A percentile compares a stretch with the other conserved stretches of the same genome.
These are phyloP conservation scores for Citropsis articulata DNA, from an alignment of 345 rosid genomes.

Conservation along the genomic window DNA sequence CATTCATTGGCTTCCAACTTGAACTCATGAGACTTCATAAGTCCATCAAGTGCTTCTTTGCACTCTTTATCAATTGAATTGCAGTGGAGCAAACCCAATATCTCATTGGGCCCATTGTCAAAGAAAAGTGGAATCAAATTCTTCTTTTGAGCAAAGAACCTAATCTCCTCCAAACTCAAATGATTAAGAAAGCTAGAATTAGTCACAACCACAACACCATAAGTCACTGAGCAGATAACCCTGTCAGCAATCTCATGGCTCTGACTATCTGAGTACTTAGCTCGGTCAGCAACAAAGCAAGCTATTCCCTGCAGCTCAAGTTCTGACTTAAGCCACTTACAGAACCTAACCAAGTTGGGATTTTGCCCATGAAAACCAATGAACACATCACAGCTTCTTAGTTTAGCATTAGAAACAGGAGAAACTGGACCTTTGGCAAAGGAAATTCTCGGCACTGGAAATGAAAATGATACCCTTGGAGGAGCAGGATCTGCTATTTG, in stretches of 20 bases:
- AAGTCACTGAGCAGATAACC: slow-evolving; percentile 78
- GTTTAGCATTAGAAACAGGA: slow-evolving; percentile 69
- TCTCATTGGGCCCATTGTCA: slow-evolving; percentile 60
- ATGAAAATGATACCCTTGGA: slow-evolving; percentile 75
- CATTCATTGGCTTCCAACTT: slow-evolving; percentile 73
- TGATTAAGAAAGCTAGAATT: slow-evolving; percentile 58
- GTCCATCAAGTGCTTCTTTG: slow-evolving; percentile 80
- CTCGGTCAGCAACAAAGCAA: slow-evolving; percentile 85
- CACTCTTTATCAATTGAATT: slow-evolving; percentile 66
- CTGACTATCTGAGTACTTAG: slow-evolving; percentile 69
- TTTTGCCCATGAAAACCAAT: slow-evolving; percentile 84
- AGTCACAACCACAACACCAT: slow-evolving; percentile 74
- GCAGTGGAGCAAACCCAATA: slow-evolving; percentile 55
- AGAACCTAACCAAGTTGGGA: slow-evolving; percentile 75
- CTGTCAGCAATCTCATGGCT: slow-evolving; percentile 88
- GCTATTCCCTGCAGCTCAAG: slow-evolving; percentile 94
- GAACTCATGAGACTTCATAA: slow-evolving; percentile 69
- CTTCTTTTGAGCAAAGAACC: slow-evolving; percentile 88
- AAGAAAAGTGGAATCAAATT: slow-evolving; percentile 81
- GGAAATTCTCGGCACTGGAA: slow-evolving; percentile 85
- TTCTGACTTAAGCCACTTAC: slow-evolving; percentile 94
- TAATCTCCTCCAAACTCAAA: slow-evolving; percentile 75
- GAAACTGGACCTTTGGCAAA: slow-evolving; percentile 69
- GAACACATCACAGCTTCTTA: slow-evolving; percentile 87
- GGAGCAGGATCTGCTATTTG: slow-evolving; percentile 57